phyloP scores from a whole-genome alignment of 2,329 filamentous ascomycete genomes.

The Aulographum hederae region DNA sequence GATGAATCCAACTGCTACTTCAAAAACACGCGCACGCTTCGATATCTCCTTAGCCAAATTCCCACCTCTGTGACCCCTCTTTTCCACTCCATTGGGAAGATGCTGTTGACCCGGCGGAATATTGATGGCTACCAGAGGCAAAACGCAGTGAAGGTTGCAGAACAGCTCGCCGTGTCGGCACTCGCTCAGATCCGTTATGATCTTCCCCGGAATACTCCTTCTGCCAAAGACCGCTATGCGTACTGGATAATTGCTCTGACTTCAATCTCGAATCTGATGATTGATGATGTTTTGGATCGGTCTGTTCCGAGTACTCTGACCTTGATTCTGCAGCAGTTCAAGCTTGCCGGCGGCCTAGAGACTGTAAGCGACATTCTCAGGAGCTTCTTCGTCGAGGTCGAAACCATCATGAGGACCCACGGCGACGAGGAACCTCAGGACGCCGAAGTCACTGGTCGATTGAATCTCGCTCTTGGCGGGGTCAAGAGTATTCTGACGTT shows the following conservation, averaged over 20 bases:
- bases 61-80: slow-evolving; percentile 68
- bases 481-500: slow-evolving; percentile 75
- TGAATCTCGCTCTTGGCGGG: slow-evolving; percentile 34
- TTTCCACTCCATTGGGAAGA: slow-evolving; percentile 70
- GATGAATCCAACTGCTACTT: slow-evolving; percentile 21
- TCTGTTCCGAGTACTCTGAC: slow-evolving; percentile 29
- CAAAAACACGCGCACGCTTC: slow-evolving; percentile 63
- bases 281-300: slow-evolving; percentile 33
- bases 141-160: slow-evolving; percentile 40
- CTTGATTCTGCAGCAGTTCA: slow-evolving; percentile 73
- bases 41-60: slow-evolving; percentile 59
- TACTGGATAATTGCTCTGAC: slow-evolving; percentile 73
- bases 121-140: slow-evolving; percentile 46
- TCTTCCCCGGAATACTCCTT: slow-evolving; percentile 27
- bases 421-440: slow-evolving; percentile 26
- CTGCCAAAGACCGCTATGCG: slow-evolving; percentile 45
- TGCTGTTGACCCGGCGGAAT: slow-evolving; percentile 56
- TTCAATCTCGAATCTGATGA: slow-evolving; percentile 58
- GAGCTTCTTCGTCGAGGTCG: slow-evolving; percentile 44
- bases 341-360: slow-evolving; percentile 58
- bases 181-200: slow-evolving; percentile 44
- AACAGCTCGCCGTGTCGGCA: slow-evolving; percentile 53
- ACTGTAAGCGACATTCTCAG: slow-evolving; percentile 55
- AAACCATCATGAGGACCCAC: slow-evolving; percentile 24
- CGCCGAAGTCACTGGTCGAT: slow-evolving; percentile 15